These are phyloP conservation scores for Aphanocladium album DNA, from an alignment of 2,329 filamentous ascomycete genomes.

Conservation along the genomic window DNA sequence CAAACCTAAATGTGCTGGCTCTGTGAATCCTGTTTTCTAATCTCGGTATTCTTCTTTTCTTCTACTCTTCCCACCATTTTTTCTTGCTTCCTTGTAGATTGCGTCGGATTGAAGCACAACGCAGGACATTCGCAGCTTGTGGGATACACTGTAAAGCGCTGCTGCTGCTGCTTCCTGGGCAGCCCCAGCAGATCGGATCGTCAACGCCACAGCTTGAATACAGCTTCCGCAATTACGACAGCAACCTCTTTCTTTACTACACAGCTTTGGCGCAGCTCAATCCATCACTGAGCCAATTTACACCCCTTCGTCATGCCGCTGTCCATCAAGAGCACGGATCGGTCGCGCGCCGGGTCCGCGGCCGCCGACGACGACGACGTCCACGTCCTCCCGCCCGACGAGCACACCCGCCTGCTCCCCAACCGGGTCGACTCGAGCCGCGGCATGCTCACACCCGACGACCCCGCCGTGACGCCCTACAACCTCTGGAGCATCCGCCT, in stretches of 20 bases:
- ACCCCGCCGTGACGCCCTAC: slow-evolving; percentile 71
- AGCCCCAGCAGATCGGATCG: too few species aligned
- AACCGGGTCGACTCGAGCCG: slow-evolving; percentile 53
- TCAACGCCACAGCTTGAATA: too few species aligned
- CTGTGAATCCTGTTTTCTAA: background rate
- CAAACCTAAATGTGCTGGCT: background rate
- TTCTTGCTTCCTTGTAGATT: too few species aligned
- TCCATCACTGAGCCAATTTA: too few species aligned
- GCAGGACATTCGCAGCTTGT: too few species aligned
- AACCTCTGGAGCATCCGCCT: slow-evolving; percentile 89
- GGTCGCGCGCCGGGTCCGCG: background rate
- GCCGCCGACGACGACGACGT: slow-evolving; percentile 21
- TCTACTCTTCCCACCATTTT: too few species aligned
- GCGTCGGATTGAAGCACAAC: too few species aligned
- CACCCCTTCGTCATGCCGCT: background rate
- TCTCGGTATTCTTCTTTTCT: background rate
- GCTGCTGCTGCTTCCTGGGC: too few species aligned
- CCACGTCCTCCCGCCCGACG: slow-evolving; percentile 34
- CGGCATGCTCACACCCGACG: slow-evolving; percentile 35
- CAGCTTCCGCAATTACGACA: too few species aligned
- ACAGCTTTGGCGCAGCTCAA: too few species aligned
- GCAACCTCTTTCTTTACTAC: too few species aligned
- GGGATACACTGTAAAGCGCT: too few species aligned
- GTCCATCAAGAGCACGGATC: slow-evolving; percentile 1
- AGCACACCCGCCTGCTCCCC: slow-evolving; percentile 63